Evolutionary conservation across 108 stramenopile genomes (phyloP).

Genomic region (Discostella pseudostelligera): DNA sequence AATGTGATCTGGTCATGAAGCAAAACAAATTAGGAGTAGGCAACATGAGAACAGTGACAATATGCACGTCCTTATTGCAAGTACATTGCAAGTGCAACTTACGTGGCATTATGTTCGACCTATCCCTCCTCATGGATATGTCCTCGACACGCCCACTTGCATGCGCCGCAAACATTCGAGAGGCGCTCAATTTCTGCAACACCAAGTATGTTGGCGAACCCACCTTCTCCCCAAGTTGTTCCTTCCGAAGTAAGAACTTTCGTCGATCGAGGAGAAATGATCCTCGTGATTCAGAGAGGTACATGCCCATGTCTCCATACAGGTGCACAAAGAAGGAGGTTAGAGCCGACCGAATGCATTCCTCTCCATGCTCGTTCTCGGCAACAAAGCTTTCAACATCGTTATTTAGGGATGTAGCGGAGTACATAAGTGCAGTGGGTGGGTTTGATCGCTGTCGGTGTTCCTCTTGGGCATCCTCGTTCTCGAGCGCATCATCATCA

Average conservation of each 20-base stretch:
- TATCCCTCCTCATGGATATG: conserved; percentile 41
- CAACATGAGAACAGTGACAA: no score
- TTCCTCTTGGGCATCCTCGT: not conserved
- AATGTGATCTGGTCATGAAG: conserved; percentile 45
- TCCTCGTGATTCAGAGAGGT: conserved; percentile 38
- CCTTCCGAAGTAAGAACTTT: conserved; percentile 72
- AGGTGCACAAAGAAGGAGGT: conserved; percentile 73
- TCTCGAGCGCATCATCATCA: not conserved
- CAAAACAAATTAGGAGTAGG: not conserved
- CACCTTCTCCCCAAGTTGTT: conserved; percentile 68
- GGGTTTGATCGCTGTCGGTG: not conserved
- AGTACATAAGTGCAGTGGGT: conserved; percentile 17
- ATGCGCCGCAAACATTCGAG: conserved; percentile 78
- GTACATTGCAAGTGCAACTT: conserved; percentile 17
- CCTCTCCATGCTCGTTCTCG: conserved; percentile 74
- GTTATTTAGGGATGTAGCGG: conserved; percentile 18
- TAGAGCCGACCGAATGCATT: conserved; percentile 74
- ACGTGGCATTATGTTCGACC: conserved; percentile 42
- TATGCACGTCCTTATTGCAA: no score
- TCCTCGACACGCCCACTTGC: conserved; percentile 77
- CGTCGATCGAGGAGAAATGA: conserved; percentile 64
- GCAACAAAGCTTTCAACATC: conserved; percentile 64
- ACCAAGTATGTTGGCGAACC: conserved; percentile 68
- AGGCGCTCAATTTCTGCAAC: conserved; percentile 67
- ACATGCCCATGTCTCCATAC: conserved; percentile 81